Evolutionary conservation across 2,329 filamentous ascomycete species (phyloP), one percentile per base, ranked within the genome.

Genomic region (Lachnellula arida): DNA sequence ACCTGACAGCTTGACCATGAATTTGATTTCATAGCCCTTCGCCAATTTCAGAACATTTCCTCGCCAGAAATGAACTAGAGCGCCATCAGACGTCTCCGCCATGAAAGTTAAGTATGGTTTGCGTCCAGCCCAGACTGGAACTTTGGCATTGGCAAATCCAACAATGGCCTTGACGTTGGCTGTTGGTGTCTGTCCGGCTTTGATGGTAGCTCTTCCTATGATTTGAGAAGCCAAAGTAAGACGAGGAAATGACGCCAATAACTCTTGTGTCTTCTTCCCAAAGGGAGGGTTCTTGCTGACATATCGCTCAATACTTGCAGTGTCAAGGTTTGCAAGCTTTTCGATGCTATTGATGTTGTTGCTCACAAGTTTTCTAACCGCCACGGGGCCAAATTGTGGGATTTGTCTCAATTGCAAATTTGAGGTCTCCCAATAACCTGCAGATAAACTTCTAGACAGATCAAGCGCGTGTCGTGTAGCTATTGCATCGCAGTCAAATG

Each of bases 391-490:
- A 58, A 97, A 81, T 2, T 85, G 81, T 0, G 89, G 84, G 1
- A 99, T 79, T 69, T 97, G 93, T 58, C 88, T 87, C 66, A 99
- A 80, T 63, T 97, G 89, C 22, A 87, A 77, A 0, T 89, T 82
- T 2, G 85, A 88, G 35, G 88, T 85, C 66, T 99, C 94, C 94
- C 92, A 71, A 1, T 78, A 77, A 1, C 81, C 82, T 2, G 91
- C 88, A 22, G 83, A 81, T 51, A 97, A 74, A 61, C 89, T 91
- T 55, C 93, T 81, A 48, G 87, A 81, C 5, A 97, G 79, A 66
- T 93, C 88, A 1, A 97, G 78, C 5, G 87, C 87, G 58, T 85
- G 84, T 28, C 81, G 81, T 1, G 84, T 79, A 2, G 87, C 81
- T 4, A 84, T 71, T 0, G 89, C 86, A 68, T 97, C 91, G 28